A percentile compares a stretch with the other conserved stretches of the same genome.
These are phyloP conservation scores for Phialemonium atrogriseum DNA, from an alignment of 2,329 filamentous ascomycete species.

Conservation along the genomic window DNA sequence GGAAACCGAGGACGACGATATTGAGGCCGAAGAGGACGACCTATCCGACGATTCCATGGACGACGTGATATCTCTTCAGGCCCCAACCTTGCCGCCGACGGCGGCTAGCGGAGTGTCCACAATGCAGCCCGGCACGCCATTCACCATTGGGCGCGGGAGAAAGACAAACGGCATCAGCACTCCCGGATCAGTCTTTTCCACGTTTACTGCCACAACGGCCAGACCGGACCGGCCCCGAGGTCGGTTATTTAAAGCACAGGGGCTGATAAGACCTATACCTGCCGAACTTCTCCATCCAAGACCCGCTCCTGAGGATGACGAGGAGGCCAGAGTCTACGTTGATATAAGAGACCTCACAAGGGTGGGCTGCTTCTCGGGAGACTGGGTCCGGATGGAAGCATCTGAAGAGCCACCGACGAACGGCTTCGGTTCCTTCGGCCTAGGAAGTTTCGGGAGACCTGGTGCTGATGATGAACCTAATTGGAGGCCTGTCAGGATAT, in stretches of 20 bases:
- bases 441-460: constrained; percentile 57
- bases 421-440: constrained; percentile 57
- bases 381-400: constrained; percentile 84
- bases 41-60: constrained; percentile 87
- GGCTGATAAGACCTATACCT: constrained; percentile 62
- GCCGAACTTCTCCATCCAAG: constrained; percentile 78
- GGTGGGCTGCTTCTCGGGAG: constrained; percentile 93
- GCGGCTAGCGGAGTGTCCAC: constrained; percentile 73
- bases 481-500: constrained; percentile 84
- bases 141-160: constrained; percentile 58
- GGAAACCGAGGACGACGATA: constrained; percentile 54
- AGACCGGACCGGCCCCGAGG: constrained; percentile 64
- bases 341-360: constrained; percentile 79
- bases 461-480: constrained; percentile 53
- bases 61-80: constrained; percentile 83
- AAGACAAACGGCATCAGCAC: constrained; percentile 67
- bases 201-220: constrained; percentile 75
- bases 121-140: constrained; percentile 71
- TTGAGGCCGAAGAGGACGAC: constrained; percentile 61
- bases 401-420: constrained; percentile 64
- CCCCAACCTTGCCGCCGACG: constrained; percentile 69
- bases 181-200: constrained; percentile 83
- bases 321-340: constrained; percentile 83
- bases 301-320: constrained; percentile 68
- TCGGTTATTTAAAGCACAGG: constrained; percentile 77